phyloP scores from a whole-genome alignment of 1,284 basidiomycete species.

The Ustilago hordei region DNA sequence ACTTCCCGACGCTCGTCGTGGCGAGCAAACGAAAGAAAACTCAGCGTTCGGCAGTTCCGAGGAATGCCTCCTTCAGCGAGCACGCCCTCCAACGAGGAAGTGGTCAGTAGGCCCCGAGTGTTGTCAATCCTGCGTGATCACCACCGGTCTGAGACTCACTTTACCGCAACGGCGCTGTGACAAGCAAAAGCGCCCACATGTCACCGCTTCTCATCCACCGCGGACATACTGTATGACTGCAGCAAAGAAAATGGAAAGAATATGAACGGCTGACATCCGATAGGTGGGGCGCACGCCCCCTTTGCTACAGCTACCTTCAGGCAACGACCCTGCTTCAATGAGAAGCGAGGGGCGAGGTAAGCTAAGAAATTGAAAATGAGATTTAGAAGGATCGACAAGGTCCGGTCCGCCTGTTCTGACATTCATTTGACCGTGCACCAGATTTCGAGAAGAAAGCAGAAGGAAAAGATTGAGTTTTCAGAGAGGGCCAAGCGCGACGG shows the following conservation, averaged over 20 bases:
- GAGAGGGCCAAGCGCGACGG: not conserved
- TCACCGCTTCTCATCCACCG: not conserved
- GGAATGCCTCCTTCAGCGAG: not conserved
- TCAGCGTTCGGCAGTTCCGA: conserved; percentile 9
- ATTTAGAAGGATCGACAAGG: conserved; percentile 18
- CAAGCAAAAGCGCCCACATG: not conserved
- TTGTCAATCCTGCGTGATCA: not conserved
- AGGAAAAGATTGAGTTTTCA: not conserved
- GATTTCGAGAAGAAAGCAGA: conserved; percentile 1
- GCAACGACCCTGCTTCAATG: not conserved
- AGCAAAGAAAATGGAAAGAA: conserved; percentile 3
- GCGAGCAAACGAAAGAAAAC: not conserved
- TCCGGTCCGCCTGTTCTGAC: conserved; percentile 1
- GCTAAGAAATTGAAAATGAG: not conserved
- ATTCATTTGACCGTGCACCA: conserved; percentile 7
- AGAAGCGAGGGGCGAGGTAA: not conserved
- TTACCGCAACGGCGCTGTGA: not conserved
- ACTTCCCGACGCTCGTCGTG: conserved; percentile 21
- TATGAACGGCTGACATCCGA: not conserved
- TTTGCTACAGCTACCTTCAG: not conserved
- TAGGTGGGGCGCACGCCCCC: conserved; percentile 6
- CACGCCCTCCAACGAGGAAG: not conserved
- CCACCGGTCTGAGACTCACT: too few relatives aligned
- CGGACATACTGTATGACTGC: not conserved
- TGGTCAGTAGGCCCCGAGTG: not conserved